These are phyloP conservation scores for Heliamphora pulchella DNA, from an alignment of 179 eudicot species.

Conservation along the genomic window DNA sequence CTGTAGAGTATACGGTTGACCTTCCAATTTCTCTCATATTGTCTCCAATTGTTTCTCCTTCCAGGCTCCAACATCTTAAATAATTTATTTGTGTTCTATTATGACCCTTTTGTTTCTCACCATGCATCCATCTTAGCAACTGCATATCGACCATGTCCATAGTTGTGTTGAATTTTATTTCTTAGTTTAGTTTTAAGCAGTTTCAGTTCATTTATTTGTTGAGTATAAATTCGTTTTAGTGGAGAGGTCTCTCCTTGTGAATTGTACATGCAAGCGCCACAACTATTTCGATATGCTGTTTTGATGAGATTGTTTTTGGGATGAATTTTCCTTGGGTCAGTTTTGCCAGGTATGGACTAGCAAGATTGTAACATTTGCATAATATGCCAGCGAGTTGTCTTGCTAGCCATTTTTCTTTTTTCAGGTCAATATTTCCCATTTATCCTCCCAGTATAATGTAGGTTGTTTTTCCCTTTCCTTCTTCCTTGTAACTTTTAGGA, in stretches of 20 bases:
- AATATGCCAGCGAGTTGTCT: background rate
- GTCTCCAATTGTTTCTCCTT: background rate
- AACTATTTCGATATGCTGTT: background rate
- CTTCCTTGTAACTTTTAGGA: conserved; percentile 32
- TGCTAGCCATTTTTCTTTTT: background rate
- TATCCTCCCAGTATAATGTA: background rate
- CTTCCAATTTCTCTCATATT: background rate
- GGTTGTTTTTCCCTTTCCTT: background rate
- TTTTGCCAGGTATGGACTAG: background rate
- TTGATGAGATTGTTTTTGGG: background rate
- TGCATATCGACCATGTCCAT: background rate
- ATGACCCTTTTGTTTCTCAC: background rate
- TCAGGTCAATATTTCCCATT: background rate
- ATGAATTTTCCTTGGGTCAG: background rate
- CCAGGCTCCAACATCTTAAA: background rate
- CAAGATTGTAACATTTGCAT: background rate
- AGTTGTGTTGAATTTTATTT: background rate
- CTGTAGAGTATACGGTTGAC: too few relatives aligned
- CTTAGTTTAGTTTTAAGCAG: background rate
- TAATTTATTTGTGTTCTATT: background rate
- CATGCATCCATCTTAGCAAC: background rate
- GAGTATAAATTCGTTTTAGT: background rate
- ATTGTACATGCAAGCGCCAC: background rate
- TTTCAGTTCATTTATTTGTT: background rate
- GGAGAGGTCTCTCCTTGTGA: background rate